Evolutionary conservation across 495 filamentous ascomycete species (phyloP).

Genomic region (Lasiosphaeriaceae sp.): DNA sequence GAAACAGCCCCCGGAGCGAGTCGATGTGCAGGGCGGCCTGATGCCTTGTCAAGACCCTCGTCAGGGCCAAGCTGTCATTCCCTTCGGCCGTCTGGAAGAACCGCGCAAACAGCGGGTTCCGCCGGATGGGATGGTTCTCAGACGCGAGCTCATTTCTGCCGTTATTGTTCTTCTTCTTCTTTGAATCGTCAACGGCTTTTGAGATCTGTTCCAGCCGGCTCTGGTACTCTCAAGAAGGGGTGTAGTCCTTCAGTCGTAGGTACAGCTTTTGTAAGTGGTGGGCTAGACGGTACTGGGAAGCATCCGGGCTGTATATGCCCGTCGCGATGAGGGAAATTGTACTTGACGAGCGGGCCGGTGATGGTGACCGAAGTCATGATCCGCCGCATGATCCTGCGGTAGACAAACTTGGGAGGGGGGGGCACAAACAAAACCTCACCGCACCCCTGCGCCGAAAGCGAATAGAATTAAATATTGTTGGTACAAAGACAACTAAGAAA

Average conservation of each 20-base stretch:
- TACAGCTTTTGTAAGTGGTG: constrained; percentile 68
- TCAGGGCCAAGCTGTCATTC: constrained; percentile 55
- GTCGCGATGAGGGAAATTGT: constrained; percentile 59
- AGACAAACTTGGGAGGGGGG: too few relatives aligned
- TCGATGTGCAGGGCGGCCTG: constrained; percentile 59
- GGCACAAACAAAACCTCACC: too few relatives aligned
- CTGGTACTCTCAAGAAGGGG: constrained; percentile 58
- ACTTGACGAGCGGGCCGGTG: constrained; percentile 68
- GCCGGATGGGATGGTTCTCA: constrained; percentile 42
- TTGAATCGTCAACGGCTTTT: constrained; percentile 35
- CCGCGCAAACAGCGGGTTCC: constrained; percentile 47
- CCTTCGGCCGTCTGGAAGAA: constrained; percentile 33
- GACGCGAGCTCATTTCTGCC: constrained; percentile 32
- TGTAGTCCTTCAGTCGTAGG: constrained; percentile 61
- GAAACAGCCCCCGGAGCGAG: constrained; percentile 60
- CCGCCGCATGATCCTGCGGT: constrained; percentile 23
- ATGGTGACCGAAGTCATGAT: constrained; percentile 51
- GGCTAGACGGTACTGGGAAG: constrained; percentile 63
- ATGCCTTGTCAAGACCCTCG: constrained; percentile 54
- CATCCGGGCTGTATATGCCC: constrained; percentile 55
- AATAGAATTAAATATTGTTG: too few relatives aligned
- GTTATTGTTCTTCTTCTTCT: constrained; percentile 2
- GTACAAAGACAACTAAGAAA: too few relatives aligned
- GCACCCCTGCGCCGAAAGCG: too few relatives aligned
- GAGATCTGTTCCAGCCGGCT: constrained; percentile 50